phyloP scores from a whole-genome alignment of 768 basidiomycete genomes.

The Pisolithus orientalis region DNA sequence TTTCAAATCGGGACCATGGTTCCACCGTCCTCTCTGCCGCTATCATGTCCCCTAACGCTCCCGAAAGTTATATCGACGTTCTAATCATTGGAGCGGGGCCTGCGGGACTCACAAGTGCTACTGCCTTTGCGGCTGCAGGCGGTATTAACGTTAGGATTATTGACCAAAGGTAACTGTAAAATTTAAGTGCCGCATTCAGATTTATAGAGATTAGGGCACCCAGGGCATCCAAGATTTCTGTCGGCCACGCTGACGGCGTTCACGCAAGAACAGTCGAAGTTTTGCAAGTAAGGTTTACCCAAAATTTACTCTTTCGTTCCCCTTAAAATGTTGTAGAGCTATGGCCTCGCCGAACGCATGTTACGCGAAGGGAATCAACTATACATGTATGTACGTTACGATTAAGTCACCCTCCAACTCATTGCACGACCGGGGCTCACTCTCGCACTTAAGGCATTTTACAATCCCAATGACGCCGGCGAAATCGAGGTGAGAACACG shows the following conservation, averaged over 20 bases:
- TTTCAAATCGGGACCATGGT: too few species aligned
- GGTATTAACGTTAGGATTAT: conserved; percentile 37
- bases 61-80: conserved; percentile 35
- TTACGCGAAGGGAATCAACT: conserved; percentile 61
- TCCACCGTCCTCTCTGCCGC: too few species aligned
- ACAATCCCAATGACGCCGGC: conserved; percentile 58
- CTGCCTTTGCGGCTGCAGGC: conserved; percentile 41
- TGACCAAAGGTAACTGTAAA: conserved; percentile 34
- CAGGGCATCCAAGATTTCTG: conserved; percentile 36
- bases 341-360: conserved; percentile 64
- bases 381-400: conserved; percentile 54
- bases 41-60: background rate
- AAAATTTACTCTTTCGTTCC: background rate
- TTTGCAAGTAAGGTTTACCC: conserved; percentile 33
- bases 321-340: conserved; percentile 43
- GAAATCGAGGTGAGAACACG: conserved; percentile 49
- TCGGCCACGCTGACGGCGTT: conserved; percentile 52
- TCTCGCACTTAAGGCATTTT: conserved; percentile 52
- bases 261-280: conserved; percentile 52
- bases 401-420: background rate
- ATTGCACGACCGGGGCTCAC: background rate
- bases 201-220: background rate
- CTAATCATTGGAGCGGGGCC: conserved; percentile 46
- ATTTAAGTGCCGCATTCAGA: too few species aligned
- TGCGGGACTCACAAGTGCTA: conserved; percentile 62